Evolutionary conservation across 371 early-diverging fungal genomes (phyloP).

Genomic region (Mortierella sp.): DNA sequence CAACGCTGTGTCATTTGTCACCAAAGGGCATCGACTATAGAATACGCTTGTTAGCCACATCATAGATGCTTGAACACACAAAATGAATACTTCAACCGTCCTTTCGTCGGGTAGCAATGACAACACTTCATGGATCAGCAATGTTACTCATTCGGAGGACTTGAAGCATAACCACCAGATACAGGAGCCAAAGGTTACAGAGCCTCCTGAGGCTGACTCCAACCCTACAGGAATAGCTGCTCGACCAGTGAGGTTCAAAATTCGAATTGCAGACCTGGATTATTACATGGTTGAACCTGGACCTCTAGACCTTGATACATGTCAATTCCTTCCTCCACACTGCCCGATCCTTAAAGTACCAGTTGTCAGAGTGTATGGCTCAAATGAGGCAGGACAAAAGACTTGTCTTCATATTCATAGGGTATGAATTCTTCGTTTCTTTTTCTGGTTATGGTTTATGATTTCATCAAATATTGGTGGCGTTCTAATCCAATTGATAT

Average conservation of each 20-base stretch:
- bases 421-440: slow-evolving; percentile 38
- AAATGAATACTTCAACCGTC: slow-evolving; percentile 21
- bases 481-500: neutral
- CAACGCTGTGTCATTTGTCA: neutral
- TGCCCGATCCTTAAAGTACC: slow-evolving; percentile 70
- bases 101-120: neutral
- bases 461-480: slow-evolving; percentile 10
- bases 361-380: slow-evolving; percentile 86
- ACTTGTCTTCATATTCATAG: slow-evolving; percentile 86
- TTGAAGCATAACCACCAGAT: neutral
- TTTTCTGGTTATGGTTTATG: neutral
- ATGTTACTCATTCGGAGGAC: neutral
- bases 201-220: neutral
- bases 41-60: neutral
- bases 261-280: slow-evolving; percentile 78
- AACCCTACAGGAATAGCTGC: neutral
- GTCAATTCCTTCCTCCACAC: slow-evolving; percentile 56
- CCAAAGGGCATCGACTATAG: neutral
- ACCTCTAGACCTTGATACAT: slow-evolving; percentile 61
- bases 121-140: neutral
- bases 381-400: slow-evolving; percentile 78
- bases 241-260: slow-evolving; percentile 37
- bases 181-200: neutral
- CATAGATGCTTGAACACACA: neutral
- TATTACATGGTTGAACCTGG: slow-evolving; percentile 70